Evolutionary conservation across 805 yeast species (phyloP), one percentile per base, ranked within the genome.

Genomic region (Candida jianshihensis): DNA sequence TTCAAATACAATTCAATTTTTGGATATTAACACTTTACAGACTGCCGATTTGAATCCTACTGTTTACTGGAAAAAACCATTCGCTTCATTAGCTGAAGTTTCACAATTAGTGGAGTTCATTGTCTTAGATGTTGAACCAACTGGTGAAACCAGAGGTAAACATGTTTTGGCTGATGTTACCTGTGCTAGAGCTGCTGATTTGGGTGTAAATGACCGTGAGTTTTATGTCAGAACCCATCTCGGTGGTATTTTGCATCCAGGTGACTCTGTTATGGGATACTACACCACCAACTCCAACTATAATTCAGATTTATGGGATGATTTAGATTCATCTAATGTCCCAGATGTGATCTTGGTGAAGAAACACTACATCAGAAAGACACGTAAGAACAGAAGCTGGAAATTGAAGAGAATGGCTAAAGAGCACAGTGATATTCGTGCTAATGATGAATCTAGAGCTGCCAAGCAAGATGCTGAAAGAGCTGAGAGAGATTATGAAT

Each of bases 331-430:
- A 8, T 72, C 70, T 40, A 78, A 79, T 45, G 62, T 79, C 17
- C 92, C 95, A 15, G 97, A 89, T 51, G 95, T 89, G 34, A 72
- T 87, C 2, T 60, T 89, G 43, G 94, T 90, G 39, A 87, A 88
- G 86, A 89, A 88, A 58, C 75, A 75, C 61, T 90, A 88, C 67
- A 71, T 79, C 31, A 81, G 95, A 70, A 82, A 81, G 66, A 69
- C 77, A 32, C 76, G 74, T 66, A 81, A 77, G 67, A 75, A 79
- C 70, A 79, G 90, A 72, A 70, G 70, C 61, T 86, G 95, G 95
- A 86, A 82, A 64, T 77, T 90, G 63, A 84, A 85, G 79, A 83
- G 97, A 72, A 89, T 90, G 96, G 97, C 97, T 26, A 84, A 73
- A 56, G 97, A 92, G 64, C 95, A 89, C 65, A 75, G 77, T 47